Conservation (phyloP, 1,284 basidiomycete species). For the Peniophora sp. region DNA sequence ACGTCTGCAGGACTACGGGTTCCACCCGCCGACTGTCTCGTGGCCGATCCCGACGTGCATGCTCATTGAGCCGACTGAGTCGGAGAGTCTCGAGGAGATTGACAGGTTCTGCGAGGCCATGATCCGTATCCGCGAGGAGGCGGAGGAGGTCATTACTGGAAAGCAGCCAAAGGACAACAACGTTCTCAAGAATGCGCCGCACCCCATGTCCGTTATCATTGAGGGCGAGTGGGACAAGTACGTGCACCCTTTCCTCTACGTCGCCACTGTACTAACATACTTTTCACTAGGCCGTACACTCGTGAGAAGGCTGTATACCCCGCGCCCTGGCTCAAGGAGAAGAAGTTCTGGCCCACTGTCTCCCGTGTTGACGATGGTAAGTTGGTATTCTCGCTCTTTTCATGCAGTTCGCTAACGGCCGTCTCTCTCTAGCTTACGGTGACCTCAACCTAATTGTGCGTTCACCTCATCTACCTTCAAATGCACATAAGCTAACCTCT, state of each 20-base stretch:
- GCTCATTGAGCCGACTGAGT: conserved; percentile 94
- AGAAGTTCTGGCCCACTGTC: conserved; percentile 93
- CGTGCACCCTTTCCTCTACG: conserved; percentile 15
- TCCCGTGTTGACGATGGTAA: conserved; percentile 86
- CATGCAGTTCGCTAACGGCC: conserved; percentile 1
- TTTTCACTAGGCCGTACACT: conserved; percentile 64
- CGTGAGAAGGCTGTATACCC: conserved; percentile 84
- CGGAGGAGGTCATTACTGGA: conserved; percentile 80
- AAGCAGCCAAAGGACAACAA: conserved; percentile 86
- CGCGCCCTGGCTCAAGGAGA: conserved; percentile 66
- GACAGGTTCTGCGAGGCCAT: conserved; percentile 95
- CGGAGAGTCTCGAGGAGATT: conserved; percentile 85
- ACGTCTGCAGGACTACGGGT: conserved; percentile 82
- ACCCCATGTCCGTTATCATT: conserved; percentile 67
- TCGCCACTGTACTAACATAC: background rate
- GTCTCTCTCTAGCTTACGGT: conserved; percentile 52
- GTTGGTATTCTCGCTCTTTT: conserved; percentile 22
- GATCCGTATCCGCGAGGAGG: conserved; percentile 91
- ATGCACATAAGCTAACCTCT: conserved; percentile 1
- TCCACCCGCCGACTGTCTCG: conserved; percentile 88
- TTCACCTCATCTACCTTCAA: conserved; percentile 12
- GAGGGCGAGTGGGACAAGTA: conserved; percentile 81
- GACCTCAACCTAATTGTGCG: conserved; percentile 76
- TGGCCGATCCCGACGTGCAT: conserved; percentile 95
- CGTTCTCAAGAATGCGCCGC: conserved; percentile 90